Percentiles rank a stretch among this genome's conserved stretches.
These are phyloP conservation scores for Ilyonectria destructans DNA, from an alignment of 2,329 filamentous ascomycete genomes.

Conservation along the genomic window DNA sequence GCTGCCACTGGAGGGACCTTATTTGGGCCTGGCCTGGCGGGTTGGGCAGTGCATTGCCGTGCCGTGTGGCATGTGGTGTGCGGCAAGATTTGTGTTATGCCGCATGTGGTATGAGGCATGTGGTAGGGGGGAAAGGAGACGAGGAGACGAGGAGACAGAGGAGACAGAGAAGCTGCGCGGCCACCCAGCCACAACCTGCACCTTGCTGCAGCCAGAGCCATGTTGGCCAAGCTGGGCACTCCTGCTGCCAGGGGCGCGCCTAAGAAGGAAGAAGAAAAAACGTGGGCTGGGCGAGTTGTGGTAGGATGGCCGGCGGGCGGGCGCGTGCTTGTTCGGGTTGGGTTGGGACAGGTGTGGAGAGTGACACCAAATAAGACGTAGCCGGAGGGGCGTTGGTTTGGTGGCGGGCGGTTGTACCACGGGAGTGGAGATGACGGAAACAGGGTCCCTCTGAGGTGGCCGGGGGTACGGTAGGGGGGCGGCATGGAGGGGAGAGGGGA, in stretches of 20 bases:
- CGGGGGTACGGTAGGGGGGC: too few species aligned
- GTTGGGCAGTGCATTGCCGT: background rate
- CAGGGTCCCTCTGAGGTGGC: too few species aligned
- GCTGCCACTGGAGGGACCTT: conserved; percentile 2
- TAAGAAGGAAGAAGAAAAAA: background rate
- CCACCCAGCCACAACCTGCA: conserved; percentile 1
- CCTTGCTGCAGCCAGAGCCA: background rate
- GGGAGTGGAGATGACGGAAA: background rate
- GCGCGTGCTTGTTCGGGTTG: background rate
- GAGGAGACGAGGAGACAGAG: background rate
- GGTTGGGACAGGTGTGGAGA: background rate
- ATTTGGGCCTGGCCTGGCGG: conserved; percentile 9
- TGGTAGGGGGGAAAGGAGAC: background rate
- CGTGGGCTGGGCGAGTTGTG: background rate
- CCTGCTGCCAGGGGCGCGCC: background rate
- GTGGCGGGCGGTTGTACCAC: background rate
- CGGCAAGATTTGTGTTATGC: background rate
- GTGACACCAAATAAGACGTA: background rate
- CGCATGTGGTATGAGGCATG: background rate
- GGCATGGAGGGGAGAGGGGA: background rate
- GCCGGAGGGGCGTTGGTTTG: background rate
- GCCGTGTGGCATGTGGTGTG: conserved; percentile 19
- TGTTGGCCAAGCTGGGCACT: conserved; percentile 2
- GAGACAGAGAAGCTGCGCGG: background rate
- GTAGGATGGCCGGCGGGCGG: background rate